phyloP scores from a whole-genome alignment of 2,329 filamentous ascomycete species.

The Penicillium sp. region DNA sequence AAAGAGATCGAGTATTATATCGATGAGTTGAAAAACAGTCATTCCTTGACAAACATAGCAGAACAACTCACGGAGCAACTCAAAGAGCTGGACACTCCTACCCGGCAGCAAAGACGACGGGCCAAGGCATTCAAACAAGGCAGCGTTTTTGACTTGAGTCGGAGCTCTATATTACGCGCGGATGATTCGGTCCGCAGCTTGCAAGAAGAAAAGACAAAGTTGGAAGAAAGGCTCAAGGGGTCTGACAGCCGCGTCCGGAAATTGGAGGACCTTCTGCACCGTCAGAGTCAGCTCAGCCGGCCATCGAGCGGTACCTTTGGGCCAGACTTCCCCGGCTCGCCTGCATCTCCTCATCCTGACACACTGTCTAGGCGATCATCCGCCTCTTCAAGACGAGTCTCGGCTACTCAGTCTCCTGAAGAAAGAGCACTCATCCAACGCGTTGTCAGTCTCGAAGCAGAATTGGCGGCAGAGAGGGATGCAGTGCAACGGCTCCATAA shows the following conservation, averaged over 20 bases:
- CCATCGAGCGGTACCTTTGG: slow-evolving; percentile 51
- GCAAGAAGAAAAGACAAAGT: slow-evolving; percentile 75
- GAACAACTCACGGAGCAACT: slow-evolving; percentile 72
- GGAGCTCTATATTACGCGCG: slow-evolving; percentile 80
- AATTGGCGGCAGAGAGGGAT: slow-evolving; percentile 71
- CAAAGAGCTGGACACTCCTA: slow-evolving; percentile 74
- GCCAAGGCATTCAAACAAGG: slow-evolving; percentile 95
- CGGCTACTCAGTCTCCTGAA: slow-evolving; percentile 56
- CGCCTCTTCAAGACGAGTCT: slow-evolving; percentile 58
- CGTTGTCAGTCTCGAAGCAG: slow-evolving; percentile 67
- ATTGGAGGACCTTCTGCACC: slow-evolving; percentile 85
- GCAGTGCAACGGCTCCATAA: slow-evolving; percentile 63
- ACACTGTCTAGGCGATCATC: slow-evolving; percentile 56
- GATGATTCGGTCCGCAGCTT: slow-evolving; percentile 73
- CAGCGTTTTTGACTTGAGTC: slow-evolving; percentile 88
- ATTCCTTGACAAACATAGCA: slow-evolving; percentile 62
- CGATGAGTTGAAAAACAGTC: slow-evolving; percentile 60
- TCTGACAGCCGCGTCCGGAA: slow-evolving; percentile 85
- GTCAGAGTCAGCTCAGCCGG: slow-evolving; percentile 62
- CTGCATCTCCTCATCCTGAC: slow-evolving; percentile 42
- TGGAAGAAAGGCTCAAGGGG: slow-evolving; percentile 72
- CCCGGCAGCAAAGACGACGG: slow-evolving; percentile 78
- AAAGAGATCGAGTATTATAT: slow-evolving; percentile 74
- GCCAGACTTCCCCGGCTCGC: slow-evolving; percentile 40
- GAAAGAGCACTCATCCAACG: slow-evolving; percentile 61